Evolutionary conservation across 2,329 filamentous ascomycete genomes (phyloP).

Genomic region (Fusarium sarcochroum): DNA sequence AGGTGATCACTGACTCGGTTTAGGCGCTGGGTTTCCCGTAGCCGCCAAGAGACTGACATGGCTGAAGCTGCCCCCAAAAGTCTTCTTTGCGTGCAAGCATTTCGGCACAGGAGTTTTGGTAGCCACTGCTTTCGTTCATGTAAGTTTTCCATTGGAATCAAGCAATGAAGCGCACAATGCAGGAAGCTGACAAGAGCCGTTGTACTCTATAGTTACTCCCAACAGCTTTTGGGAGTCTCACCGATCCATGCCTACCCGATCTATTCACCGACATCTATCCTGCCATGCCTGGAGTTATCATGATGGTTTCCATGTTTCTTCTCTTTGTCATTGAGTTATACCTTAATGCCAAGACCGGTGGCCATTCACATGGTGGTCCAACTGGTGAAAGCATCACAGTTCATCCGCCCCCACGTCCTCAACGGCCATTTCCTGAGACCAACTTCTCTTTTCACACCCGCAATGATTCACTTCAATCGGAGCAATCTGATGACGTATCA

Average conservation of each 20-base stretch:
- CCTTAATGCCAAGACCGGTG: conserved; percentile 71
- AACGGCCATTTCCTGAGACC: conserved; percentile 12
- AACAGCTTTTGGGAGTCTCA: conserved; percentile 69
- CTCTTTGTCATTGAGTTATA: conserved; percentile 75
- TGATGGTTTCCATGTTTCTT: conserved; percentile 73
- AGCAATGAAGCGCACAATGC: no score
- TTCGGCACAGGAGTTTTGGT: conserved; percentile 80
- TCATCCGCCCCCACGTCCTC: conserved; percentile 10
- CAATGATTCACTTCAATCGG: conserved; percentile 13
- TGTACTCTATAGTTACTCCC: conserved; percentile 63
- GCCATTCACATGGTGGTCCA: conserved; percentile 71
- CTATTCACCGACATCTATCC: conserved; percentile 72
- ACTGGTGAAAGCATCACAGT: conserved; percentile 54
- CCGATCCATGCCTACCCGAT: conserved; percentile 69
- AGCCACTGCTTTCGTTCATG: conserved; percentile 80
- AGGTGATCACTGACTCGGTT: not conserved
- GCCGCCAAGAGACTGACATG: conserved; percentile 69
- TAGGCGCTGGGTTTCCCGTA: conserved; percentile 66
- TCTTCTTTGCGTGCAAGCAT: conserved; percentile 75
- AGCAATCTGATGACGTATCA: conserved; percentile 37
- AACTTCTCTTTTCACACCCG: conserved; percentile 3
- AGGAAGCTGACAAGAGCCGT: conserved; percentile 5
- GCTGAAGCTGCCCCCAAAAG: conserved; percentile 68
- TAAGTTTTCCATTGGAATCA: conserved; percentile 50
- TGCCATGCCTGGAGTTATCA: conserved; percentile 74